A percentile compares a stretch with the other conserved stretches of the same genome.
Conservation (phyloP, 139 green algal species). For the Dunaliella primolecta region DNA sequence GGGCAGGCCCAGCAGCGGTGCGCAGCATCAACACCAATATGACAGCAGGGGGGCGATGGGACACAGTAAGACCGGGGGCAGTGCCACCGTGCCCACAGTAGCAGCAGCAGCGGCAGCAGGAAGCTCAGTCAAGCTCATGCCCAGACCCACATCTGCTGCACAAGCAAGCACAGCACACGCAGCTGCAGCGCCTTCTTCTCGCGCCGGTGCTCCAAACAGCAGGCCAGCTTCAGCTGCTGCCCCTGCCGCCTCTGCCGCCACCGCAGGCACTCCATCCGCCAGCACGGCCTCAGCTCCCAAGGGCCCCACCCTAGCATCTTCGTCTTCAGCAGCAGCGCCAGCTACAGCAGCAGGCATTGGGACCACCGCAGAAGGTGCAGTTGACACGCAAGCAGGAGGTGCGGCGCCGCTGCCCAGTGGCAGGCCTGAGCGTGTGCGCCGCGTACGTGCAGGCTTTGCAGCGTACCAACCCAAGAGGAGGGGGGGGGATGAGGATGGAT, state of each 20-base stretch:
- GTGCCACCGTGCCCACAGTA: neutral
- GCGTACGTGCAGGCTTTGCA: conserved; percentile 4
- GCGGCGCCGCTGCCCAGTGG: neutral
- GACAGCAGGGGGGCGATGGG: too few species aligned
- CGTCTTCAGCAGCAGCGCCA: neutral
- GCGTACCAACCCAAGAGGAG: neutral
- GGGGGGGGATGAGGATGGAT: neutral
- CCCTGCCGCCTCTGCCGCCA: neutral
- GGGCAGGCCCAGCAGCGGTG: too few species aligned
- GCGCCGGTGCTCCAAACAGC: neutral
- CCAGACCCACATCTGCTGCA: neutral
- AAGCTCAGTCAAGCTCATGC: neutral
- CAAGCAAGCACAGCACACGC: neutral
- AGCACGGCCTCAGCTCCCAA: neutral
- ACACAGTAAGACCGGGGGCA: neutral
- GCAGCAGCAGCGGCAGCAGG: neutral
- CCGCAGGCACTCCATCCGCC: neutral
- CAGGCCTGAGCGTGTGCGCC: neutral
- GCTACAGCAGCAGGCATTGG: neutral
- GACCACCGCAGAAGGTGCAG: neutral
- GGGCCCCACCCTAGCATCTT: neutral
- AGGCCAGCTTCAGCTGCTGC: neutral
- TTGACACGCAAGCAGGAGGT: neutral
- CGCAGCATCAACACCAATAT: too few species aligned
- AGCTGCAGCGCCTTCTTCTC: neutral